phyloP scores from a whole-genome alignment of 768 basidiomycete genomes.

The Russula sp. region DNA sequence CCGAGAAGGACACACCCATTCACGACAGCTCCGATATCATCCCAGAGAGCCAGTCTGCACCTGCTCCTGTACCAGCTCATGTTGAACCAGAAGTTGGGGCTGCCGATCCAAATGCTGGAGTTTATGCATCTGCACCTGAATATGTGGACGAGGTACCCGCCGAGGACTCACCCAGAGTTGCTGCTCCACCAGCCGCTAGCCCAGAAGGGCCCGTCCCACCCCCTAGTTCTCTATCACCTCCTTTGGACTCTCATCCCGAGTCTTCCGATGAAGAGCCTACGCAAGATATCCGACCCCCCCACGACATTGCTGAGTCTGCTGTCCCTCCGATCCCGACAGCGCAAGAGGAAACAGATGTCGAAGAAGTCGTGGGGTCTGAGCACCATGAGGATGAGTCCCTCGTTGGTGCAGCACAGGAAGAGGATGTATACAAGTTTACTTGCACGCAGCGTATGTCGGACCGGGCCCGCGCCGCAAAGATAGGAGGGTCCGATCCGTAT shows the following conservation, averaged over 20 bases:
- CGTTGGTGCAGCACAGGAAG: conserved; percentile 22
- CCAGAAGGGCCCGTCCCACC: not conserved
- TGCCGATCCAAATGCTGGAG: not conserved
- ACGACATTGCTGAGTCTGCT: not conserved
- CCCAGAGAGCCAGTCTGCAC: not conserved
- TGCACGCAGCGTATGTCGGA: conserved; percentile 54
- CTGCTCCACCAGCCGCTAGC: not conserved
- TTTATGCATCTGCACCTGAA: not conserved
- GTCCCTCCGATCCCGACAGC: not conserved
- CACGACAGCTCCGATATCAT: not conserved
- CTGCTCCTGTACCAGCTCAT: not conserved
- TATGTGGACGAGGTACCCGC: not conserved
- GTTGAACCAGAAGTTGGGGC: not conserved
- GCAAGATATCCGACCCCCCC: not conserved
- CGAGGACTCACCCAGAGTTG: not conserved
- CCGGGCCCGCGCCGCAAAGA: conserved; percentile 45
- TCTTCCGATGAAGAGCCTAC: not conserved
- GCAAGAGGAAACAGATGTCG: not conserved
- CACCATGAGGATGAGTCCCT: conserved; percentile 5
- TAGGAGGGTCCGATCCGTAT: conserved; percentile 56
- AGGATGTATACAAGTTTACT: conserved; percentile 46
- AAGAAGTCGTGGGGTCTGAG: not conserved
- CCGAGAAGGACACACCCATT: not conserved
- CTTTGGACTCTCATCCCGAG: conserved; percentile 10
- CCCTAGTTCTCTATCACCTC: not conserved